phyloP scores from a whole-genome alignment of 495 filamentous ascomycete species.

The Oidiodendron maius region DNA sequence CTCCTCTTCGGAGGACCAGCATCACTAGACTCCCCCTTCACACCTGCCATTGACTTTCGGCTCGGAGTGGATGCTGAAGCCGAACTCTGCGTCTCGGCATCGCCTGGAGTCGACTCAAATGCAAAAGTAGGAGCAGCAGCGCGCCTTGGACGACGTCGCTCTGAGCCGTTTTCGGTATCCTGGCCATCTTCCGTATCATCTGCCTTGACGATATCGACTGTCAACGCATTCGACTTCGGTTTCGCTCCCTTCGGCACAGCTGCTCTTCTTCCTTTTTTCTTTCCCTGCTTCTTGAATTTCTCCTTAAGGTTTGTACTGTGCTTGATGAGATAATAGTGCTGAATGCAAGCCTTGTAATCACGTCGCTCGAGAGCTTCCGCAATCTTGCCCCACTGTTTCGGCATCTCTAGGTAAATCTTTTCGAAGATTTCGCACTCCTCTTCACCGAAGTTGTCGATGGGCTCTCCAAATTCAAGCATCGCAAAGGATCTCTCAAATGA shows the following conservation, averaged over 20 bases:
- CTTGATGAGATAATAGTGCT: slow-evolving; percentile 95
- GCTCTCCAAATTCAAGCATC: slow-evolving; percentile 67
- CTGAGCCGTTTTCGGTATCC: slow-evolving; percentile 42
- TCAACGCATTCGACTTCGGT: slow-evolving; percentile 69
- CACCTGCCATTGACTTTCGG: slow-evolving; percentile 20
- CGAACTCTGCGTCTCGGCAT: slow-evolving; percentile 49
- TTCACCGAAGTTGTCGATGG: slow-evolving; percentile 74
- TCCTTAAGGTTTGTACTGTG: slow-evolving; percentile 81
- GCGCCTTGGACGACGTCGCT: slow-evolving; percentile 43
- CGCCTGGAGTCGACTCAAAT: slow-evolving; percentile 39
- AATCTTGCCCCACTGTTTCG: slow-evolving; percentile 92
- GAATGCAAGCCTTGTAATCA: slow-evolving; percentile 79
- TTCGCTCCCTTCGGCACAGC: slow-evolving; percentile 34
- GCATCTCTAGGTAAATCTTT: slow-evolving; percentile 68
- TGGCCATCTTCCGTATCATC: slow-evolving; percentile 49
- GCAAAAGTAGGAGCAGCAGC: slow-evolving; percentile 48
- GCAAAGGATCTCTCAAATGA: slow-evolving; percentile 59
- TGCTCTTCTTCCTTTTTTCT: slow-evolving; percentile 44
- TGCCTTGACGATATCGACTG: slow-evolving; percentile 58
- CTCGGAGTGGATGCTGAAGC: slow-evolving; percentile 17
- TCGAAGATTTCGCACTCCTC: slow-evolving; percentile 76
- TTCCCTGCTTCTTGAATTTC: slow-evolving; percentile 66
- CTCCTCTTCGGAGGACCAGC: slow-evolving; percentile 24
- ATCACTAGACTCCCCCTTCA: slow-evolving; percentile 18
- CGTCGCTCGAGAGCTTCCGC: slow-evolving; percentile 65